Conservation (phyloP, 148 eudicot genomes). For the Rhododendron kiyosumense region DNA sequence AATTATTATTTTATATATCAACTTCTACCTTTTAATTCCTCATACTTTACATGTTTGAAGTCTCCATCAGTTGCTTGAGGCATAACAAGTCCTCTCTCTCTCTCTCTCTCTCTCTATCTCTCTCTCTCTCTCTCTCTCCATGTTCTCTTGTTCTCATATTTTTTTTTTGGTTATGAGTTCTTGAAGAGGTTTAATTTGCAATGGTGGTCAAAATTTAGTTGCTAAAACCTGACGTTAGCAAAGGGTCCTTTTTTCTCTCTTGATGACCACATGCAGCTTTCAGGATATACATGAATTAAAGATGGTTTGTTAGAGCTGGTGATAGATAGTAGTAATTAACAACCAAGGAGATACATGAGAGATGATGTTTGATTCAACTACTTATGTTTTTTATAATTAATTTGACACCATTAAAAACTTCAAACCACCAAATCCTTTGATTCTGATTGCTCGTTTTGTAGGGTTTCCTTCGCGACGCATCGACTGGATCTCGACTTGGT, state of each 20-base stretch:
- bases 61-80: background rate
- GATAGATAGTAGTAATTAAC: constrained; percentile 3
- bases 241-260: background rate
- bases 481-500: constrained; percentile 5
- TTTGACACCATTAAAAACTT: background rate
- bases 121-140: too few species aligned
- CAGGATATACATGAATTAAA: constrained; percentile 7
- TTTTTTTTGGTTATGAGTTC: background rate
- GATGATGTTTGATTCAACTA: constrained; percentile 16
- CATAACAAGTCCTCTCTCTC: background rate
- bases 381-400: too few species aligned
- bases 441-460: background rate
- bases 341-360: constrained; percentile 10
- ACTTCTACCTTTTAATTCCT: background rate
- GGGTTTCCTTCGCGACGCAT: background rate
- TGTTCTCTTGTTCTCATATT: background rate
- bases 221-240: constrained; percentile 35
- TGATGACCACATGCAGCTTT: constrained; percentile 6
- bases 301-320: constrained; percentile 23
- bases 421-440: background rate
- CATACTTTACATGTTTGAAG: background rate
- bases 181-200: background rate
- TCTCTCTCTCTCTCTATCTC: too few species aligned
- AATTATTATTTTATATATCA: background rate
- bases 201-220: constrained; percentile 13